A percentile compares a stretch with the other conserved stretches of the same genome.
Conservation (phyloP, 2,329 filamentous ascomycete species). For the Hirsutella thompsonii region DNA sequence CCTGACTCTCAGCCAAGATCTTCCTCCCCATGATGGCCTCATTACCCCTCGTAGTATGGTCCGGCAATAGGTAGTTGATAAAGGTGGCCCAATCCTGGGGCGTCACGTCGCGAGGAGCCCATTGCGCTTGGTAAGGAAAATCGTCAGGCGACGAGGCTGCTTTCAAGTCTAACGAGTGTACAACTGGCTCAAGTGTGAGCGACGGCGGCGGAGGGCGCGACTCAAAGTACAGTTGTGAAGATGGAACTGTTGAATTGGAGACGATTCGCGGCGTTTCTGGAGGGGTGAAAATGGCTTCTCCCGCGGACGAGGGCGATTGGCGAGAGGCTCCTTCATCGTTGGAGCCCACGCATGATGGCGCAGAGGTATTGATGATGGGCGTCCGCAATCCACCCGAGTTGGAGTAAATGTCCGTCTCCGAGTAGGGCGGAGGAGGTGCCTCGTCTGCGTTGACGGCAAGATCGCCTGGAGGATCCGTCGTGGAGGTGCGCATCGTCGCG, state of each 20-base stretch:
- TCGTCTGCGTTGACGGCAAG: conserved; percentile 17
- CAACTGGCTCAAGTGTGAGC: conserved; percentile 11
- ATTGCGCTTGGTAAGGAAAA: conserved; percentile 28
- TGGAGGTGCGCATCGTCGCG: conserved; percentile 7
- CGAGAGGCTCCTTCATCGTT: conserved; percentile 21
- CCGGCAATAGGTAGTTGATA: conserved; percentile 40
- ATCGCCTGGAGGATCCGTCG: conserved; percentile 3
- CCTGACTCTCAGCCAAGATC: conserved; percentile 8
- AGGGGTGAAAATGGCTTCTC: conserved; percentile 36
- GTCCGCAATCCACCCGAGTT: conserved; percentile 13
- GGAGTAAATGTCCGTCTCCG: conserved; percentile 43
- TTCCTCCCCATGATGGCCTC: conserved; percentile 36
- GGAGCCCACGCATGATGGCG: conserved; percentile 13
- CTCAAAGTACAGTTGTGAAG: conserved; percentile 28
- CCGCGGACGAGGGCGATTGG: conserved; percentile 19
- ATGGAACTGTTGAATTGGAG: conserved; percentile 11
- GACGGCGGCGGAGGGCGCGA: conserved; percentile 22
- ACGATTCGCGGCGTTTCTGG: conserved; percentile 29
- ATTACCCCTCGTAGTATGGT: conserved; percentile 30
- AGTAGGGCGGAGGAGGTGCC: conserved; percentile 37
- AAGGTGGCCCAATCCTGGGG: conserved; percentile 47
- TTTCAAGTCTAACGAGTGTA: conserved; percentile 21
- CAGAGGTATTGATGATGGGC: neutral
- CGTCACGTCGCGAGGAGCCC: conserved; percentile 29
- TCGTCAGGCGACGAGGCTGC: conserved; percentile 24